Percentiles rank a stretch among this genome's conserved stretches.
Conservation (phyloP, 106 monocot genomes). For the Dendrobium nobile region DNA sequence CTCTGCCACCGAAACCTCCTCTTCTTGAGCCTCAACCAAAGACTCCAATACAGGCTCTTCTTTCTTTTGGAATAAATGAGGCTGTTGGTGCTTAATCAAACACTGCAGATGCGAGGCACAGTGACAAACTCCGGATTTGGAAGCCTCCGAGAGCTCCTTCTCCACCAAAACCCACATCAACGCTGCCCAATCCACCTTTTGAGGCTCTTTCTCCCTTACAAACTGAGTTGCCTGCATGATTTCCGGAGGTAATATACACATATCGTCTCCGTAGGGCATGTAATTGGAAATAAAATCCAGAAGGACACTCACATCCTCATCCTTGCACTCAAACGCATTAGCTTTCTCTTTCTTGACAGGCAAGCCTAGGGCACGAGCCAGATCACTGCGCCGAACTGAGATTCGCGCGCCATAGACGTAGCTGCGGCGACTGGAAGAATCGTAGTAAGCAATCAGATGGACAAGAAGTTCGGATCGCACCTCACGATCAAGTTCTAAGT, state of each 20-base stretch:
- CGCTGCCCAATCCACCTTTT: slow-evolving; percentile 80
- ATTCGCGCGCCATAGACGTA: slow-evolving; percentile 31
- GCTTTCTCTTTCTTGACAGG: slow-evolving; percentile 30
- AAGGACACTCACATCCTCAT: slow-evolving; percentile 21
- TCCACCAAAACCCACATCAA: slow-evolving; percentile 79
- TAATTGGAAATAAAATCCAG: slow-evolving; percentile 44
- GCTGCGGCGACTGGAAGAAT: slow-evolving; percentile 27
- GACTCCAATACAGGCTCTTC: not conserved
- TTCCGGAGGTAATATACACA: slow-evolving; percentile 62
- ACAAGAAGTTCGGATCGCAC: slow-evolving; percentile 49
- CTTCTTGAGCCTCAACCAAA: slow-evolving; percentile 12
- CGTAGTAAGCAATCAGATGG: slow-evolving; percentile 57
- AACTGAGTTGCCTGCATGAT: slow-evolving; percentile 32
- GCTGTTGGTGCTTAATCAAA: slow-evolving; percentile 59
- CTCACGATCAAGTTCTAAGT: slow-evolving; percentile 23
- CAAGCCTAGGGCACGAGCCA: slow-evolving; percentile 47
- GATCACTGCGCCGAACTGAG: slow-evolving; percentile 23
- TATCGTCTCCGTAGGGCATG: slow-evolving; percentile 54
- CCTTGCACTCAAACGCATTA: not conserved
- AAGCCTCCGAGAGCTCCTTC: slow-evolving; percentile 58
- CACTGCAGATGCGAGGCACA: slow-evolving; percentile 81
- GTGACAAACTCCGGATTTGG: slow-evolving; percentile 53
- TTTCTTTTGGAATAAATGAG: slow-evolving; percentile 32
- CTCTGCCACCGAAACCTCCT: slow-evolving; percentile 3
- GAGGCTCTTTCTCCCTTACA: slow-evolving; percentile 58